These are phyloP conservation scores for Botrytis tulipae DNA, from an alignment of 2,329 filamentous ascomycete species.

Conservation along the genomic window DNA sequence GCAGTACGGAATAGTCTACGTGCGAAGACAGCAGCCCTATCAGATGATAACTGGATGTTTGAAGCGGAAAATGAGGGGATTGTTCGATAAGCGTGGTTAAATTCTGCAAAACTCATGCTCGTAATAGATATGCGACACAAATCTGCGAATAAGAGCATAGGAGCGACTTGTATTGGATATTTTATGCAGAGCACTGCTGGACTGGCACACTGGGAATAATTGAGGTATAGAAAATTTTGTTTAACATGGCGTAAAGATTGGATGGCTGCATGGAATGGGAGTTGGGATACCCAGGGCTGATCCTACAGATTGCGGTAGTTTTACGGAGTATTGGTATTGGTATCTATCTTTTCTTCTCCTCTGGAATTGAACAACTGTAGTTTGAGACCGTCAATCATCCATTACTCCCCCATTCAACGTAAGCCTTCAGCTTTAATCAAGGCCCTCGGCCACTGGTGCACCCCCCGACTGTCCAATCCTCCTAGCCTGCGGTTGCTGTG, in stretches of 20 bases:
- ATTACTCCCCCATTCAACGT: background rate
- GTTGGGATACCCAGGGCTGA: background rate
- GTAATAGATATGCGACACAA: background rate
- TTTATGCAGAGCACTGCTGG: background rate
- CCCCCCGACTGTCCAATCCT: conserved; percentile 39
- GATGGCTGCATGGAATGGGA: background rate
- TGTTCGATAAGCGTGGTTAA: conserved; percentile 16
- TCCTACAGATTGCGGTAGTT: background rate
- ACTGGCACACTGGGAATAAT: background rate
- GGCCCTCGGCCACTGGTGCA: conserved; percentile 55
- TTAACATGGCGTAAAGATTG: background rate
- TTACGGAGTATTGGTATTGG: conserved; percentile 5
- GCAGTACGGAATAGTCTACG: conserved; percentile 67
- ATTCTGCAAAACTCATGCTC: conserved; percentile 3
- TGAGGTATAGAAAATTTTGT: conserved; percentile 11
- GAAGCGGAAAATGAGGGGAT: conserved; percentile 49
- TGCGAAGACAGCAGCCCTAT: conserved; percentile 68
- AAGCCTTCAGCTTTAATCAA: conserved; percentile 49
- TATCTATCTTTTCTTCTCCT: background rate
- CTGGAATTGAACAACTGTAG: background rate
- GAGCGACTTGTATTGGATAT: background rate
- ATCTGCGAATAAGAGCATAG: background rate
- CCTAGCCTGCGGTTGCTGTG: conserved; percentile 38
- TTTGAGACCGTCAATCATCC: background rate
- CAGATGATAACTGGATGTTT: conserved; percentile 91